A percentile compares a stretch with the other conserved stretches of the same genome.
Conservation (phyloP, 2,329 filamentous ascomycete genomes). For the Daldinia sp. region DNA sequence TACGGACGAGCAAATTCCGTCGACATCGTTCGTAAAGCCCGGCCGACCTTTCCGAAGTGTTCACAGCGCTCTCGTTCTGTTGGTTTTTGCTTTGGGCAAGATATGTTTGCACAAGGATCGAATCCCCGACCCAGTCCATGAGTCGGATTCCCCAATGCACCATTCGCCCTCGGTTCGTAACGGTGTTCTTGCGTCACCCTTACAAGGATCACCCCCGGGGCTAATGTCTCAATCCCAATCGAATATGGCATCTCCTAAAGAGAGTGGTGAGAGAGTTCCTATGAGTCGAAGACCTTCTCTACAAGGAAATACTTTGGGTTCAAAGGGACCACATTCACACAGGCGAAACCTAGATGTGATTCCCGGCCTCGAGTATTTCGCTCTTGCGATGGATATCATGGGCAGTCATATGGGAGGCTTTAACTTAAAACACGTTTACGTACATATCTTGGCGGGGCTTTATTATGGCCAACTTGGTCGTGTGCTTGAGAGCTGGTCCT, state of each 20-base stretch:
- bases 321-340: slow-evolving; percentile 43
- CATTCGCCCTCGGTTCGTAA: slow-evolving; percentile 57
- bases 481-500: slow-evolving; percentile 82
- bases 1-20: slow-evolving; percentile 42
- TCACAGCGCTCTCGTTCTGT: slow-evolving; percentile 80
- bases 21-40: slow-evolving; percentile 50
- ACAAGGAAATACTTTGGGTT: slow-evolving; percentile 50
- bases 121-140: slow-evolving; percentile 67
- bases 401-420: slow-evolving; percentile 81
- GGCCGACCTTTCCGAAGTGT: slow-evolving; percentile 71
- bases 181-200: slow-evolving; percentile 60
- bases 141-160: slow-evolving; percentile 50
- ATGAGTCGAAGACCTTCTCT: slow-evolving; percentile 62
- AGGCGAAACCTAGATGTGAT: slow-evolving; percentile 81
- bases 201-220: slow-evolving; percentile 64
- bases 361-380: slow-evolving; percentile 90
- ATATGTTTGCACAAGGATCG: slow-evolving; percentile 69
- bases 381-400: slow-evolving; percentile 84
- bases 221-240: slow-evolving; percentile 56
- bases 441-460: slow-evolving; percentile 82
- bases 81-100: slow-evolving; percentile 86
- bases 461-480: slow-evolving; percentile 90
- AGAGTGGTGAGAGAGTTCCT: slow-evolving; percentile 57
- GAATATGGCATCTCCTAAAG: slow-evolving; percentile 61
- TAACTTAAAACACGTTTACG: slow-evolving; percentile 84